phyloP scores from a whole-genome alignment of 768 basidiomycete genomes.

The Lactarius deliciosus region DNA sequence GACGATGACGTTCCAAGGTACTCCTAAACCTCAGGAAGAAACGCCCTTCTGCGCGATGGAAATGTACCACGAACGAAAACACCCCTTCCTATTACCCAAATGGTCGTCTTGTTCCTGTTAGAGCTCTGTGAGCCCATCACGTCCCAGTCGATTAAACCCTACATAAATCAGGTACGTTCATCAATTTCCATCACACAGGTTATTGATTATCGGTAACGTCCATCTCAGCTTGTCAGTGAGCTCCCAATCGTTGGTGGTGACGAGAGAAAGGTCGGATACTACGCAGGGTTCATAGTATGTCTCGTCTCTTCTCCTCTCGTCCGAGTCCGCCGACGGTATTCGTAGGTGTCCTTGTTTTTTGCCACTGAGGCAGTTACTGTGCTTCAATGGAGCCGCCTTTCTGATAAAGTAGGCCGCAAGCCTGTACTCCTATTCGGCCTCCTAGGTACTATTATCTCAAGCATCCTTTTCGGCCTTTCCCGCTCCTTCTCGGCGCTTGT shows the following conservation, averaged over 20 bases:
- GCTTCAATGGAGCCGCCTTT: conserved; percentile 48
- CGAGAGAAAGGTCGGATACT: conserved; percentile 32
- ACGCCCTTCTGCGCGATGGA: not conserved
- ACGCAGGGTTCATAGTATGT: conserved; percentile 48
- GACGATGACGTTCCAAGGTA: not conserved
- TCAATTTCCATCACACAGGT: not conserved
- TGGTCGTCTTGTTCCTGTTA: conserved; percentile 44
- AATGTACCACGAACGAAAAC: conserved; percentile 32
- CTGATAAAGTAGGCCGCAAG: conserved; percentile 49
- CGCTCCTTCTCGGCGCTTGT: conserved; percentile 37
- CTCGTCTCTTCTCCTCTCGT: not conserved
- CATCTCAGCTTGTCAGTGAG: conserved; percentile 43
- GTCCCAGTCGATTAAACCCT: conserved; percentile 48
- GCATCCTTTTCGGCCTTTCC: conserved; percentile 40
- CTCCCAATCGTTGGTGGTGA: conserved; percentile 46
- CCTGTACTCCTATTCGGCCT: conserved; percentile 45
- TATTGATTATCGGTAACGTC: no score
- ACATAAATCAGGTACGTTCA: conserved; percentile 46
- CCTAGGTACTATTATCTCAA: conserved; percentile 37
- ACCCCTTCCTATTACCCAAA: conserved; percentile 47
- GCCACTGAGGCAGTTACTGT: conserved; percentile 45
- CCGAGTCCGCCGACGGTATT: not conserved
- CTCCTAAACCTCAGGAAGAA: conserved; percentile 12
- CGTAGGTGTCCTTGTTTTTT: conserved; percentile 48
- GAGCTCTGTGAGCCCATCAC: conserved; percentile 50